Evolutionary conservation across 1,139 yeast species (phyloP), one percentile per base, ranked within the genome.

Genomic region (Debaryomyces sp.): DNA sequence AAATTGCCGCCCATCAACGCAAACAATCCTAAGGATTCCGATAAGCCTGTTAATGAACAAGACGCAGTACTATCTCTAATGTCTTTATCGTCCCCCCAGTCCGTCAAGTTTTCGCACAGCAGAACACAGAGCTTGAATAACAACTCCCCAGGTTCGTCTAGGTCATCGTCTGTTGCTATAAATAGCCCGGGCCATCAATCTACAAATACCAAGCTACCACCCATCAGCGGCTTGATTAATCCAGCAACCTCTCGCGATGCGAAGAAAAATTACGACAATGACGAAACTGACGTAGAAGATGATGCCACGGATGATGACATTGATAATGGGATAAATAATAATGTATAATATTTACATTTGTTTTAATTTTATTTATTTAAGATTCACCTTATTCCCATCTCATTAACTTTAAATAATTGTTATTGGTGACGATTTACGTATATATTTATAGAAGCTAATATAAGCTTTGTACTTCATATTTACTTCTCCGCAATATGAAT

Each of bases 21-120:
- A 4, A 68, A 71, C n/a, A 34, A 41, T n/a, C 17, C 44, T 17
- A 40, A 37, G 18, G 47, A 48, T 12, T 49, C 43, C 4, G 54
- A 53, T 29, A 45, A 44, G 21, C 49, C 46, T 26, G 47, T 34
- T 6, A 68, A 61, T 51, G 80, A 75, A 51, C 77, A 75, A 54
- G 80, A 75, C 44, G 80, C 80, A 1, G 77, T 75, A 10, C 60
- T 67, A 44, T 73, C 79, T 15, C 62, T 75, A 46, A 75, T 75
- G 80, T 72, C 78, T 34, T 61, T 75, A 43, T 67, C 78, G 30
- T 71, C 78, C 4, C 79, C 80, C 1, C 77, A 73, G 53, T 52
- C 71, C 4, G 60, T 62, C 30, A 72, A 70, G 48, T 68, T 67
- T 51, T 44, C 55, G 21, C 74, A 68, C 54, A 65, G 71, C 41